Percentiles rank a stretch among this genome's conserved stretches.
phyloP scores from a whole-genome alignment of 495 filamentous ascomycete species.

The Penicillium egyptiacum region DNA sequence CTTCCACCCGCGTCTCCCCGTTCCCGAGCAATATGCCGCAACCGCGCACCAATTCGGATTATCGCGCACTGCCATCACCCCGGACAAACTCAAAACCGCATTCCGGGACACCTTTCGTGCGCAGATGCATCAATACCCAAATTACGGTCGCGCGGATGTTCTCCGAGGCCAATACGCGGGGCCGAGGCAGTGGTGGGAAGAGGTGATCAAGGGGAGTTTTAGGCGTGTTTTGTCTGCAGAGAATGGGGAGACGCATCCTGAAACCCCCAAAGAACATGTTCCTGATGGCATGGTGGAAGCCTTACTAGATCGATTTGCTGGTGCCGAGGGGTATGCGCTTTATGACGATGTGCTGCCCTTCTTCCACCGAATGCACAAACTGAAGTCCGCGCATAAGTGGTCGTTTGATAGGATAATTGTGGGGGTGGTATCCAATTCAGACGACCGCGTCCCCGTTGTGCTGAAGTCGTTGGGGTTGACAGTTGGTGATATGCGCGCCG shows the following conservation, averaged over 20 bases:
- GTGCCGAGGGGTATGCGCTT: constrained; percentile 59
- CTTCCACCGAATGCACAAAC: constrained; percentile 45
- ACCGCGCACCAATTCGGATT: constrained; percentile 61
- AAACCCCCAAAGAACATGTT: not conserved
- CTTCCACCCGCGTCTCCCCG: constrained; percentile 59
- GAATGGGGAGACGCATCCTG: not conserved
- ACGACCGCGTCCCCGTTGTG: constrained; percentile 64
- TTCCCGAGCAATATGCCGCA: constrained; percentile 62
- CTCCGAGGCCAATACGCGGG: constrained; percentile 49
- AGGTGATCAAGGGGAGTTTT: constrained; percentile 49
- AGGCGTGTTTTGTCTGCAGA: constrained; percentile 14
- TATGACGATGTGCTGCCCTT: constrained; percentile 55
- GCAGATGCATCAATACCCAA: constrained; percentile 54
- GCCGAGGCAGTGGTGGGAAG: constrained; percentile 69
- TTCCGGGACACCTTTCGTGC: constrained; percentile 54
- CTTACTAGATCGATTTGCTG: constrained; percentile 62
- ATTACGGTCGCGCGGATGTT: constrained; percentile 59
- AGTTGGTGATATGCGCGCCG: constrained; percentile 45
- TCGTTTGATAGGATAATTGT: constrained; percentile 46
- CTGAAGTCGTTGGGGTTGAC: constrained; percentile 60
- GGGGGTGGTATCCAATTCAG: constrained; percentile 76
- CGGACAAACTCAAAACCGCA: constrained; percentile 27
- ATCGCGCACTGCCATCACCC: constrained; percentile 30
- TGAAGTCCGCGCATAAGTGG: constrained; percentile 3
- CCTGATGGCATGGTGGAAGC: constrained; percentile 52